Conservation (phyloP, 2,329 filamentous ascomycete genomes). For the Fusarium algeriense region DNA sequence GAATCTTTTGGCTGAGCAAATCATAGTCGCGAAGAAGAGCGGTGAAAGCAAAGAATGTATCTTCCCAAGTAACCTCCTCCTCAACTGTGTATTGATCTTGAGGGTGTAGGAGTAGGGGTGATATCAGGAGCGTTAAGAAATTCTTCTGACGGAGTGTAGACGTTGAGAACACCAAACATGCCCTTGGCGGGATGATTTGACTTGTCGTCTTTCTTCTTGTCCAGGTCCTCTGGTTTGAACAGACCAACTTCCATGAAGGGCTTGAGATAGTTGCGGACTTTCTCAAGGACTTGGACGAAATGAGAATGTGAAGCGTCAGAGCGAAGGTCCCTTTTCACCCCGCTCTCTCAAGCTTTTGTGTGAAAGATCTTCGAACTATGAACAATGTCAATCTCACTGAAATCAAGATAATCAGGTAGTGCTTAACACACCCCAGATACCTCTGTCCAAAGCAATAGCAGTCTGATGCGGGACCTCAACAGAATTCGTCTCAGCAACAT, state of each 20-base stretch:
- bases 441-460: slow-evolving; percentile 28
- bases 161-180: slow-evolving; percentile 26
- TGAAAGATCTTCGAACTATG: slow-evolving; percentile 28
- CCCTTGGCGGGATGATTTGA: slow-evolving; percentile 1
- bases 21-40: slow-evolving; percentile 23
- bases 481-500: slow-evolving; percentile 17
- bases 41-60: slow-evolving; percentile 25
- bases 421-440: slow-evolving; percentile 19
- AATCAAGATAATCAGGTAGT: accelerated
- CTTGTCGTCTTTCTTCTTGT: not conserved
- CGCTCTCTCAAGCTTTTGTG: slow-evolving; percentile 7
- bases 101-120: not conserved
- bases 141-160: slow-evolving; percentile 30
- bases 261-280: slow-evolving; percentile 28
- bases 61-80: slow-evolving; percentile 14
- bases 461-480: slow-evolving; percentile 27
- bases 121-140: slow-evolving; percentile 34
- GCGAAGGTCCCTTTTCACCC: not conserved
- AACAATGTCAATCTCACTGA: not conserved
- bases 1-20: slow-evolving; percentile 10
- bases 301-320: slow-evolving; percentile 25
- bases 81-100: slow-evolving; percentile 22
- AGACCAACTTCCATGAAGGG: slow-evolving; percentile 20
- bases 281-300: slow-evolving; percentile 41
- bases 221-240: not conserved